These are phyloP conservation scores for Strobilomyces dryophilus DNA, from an alignment of 768 basidiomycete genomes.

Conservation along the genomic window DNA sequence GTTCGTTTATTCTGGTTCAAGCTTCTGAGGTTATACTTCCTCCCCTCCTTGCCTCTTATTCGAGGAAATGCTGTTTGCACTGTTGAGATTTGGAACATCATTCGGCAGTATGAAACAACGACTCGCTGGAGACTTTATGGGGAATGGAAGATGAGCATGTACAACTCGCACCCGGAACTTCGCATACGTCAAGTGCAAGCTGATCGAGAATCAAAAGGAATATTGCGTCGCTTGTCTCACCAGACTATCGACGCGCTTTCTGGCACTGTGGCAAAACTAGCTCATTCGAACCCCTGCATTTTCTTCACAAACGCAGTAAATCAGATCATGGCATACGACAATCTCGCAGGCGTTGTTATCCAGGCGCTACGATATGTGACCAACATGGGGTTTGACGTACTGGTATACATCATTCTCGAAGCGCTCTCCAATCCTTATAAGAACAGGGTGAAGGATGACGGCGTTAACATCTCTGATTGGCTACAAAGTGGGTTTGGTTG, in stretches of 20 bases:
- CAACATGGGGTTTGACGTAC: slow-evolving; percentile 90
- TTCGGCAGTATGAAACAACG: slow-evolving; percentile 72
- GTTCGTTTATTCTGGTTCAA: slow-evolving; percentile 81
- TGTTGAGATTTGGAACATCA: slow-evolving; percentile 89
- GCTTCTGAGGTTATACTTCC: slow-evolving; percentile 71
- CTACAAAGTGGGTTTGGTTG: slow-evolving; percentile 69
- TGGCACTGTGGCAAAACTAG: slow-evolving; percentile 86
- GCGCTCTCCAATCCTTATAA: slow-evolving; percentile 81
- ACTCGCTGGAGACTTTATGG: slow-evolving; percentile 91
- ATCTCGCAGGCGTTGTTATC: slow-evolving; percentile 84
- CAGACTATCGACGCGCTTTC: slow-evolving; percentile 83
- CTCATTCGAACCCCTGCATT: slow-evolving; percentile 90
- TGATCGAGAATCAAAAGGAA: slow-evolving; percentile 83
- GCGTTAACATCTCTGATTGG: slow-evolving; percentile 89
- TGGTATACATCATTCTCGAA: slow-evolving; percentile 84
- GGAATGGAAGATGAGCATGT: slow-evolving; percentile 81
- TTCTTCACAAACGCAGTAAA: slow-evolving; percentile 86
- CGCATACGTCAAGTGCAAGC: slow-evolving; percentile 78
- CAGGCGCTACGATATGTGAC: slow-evolving; percentile 87
- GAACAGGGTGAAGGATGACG: slow-evolving; percentile 84
- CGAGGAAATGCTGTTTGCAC: slow-evolving; percentile 85
- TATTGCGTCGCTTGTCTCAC: slow-evolving; percentile 81
- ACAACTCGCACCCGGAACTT: slow-evolving; percentile 75
- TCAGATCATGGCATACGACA: slow-evolving; percentile 96
- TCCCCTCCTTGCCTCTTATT: slow-evolving; percentile 85